Evolutionary conservation across 495 filamentous ascomycete genomes (phyloP).

Genomic region (Pyrenula massariospora): DNA sequence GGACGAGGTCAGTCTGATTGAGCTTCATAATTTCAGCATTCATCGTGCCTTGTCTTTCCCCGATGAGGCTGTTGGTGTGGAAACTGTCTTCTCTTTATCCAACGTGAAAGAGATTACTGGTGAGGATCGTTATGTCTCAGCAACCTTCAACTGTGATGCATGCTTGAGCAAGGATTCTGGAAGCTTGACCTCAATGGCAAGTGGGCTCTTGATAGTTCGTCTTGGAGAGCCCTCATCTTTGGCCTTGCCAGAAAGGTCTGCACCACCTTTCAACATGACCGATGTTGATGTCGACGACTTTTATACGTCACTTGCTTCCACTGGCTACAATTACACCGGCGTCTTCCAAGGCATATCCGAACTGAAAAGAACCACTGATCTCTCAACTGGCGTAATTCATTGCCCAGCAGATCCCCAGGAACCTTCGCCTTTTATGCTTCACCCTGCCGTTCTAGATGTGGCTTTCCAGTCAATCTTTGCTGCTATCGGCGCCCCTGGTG

Average conservation of each 20-base stretch:
- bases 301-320: slow-evolving; percentile 29
- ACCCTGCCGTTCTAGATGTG: slow-evolving; percentile 8
- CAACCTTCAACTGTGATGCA: slow-evolving; percentile 1
- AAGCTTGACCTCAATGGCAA: neutral
- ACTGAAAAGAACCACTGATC: slow-evolving; percentile 11
- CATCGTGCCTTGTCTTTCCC: slow-evolving; percentile 35
- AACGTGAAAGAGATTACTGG: slow-evolving; percentile 19
- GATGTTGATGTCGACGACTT: slow-evolving; percentile 16
- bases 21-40: slow-evolving; percentile 20
- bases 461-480: slow-evolving; percentile 1
- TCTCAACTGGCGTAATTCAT: slow-evolving; percentile 11
- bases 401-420: neutral
- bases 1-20: slow-evolving; percentile 5
- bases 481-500: slow-evolving; percentile 10
- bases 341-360: slow-evolving; percentile 23
- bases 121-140: slow-evolving; percentile 8
- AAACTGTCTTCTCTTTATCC: slow-evolving; percentile 24
- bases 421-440: slow-evolving; percentile 1
- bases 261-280: neutral
- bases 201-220: neutral
- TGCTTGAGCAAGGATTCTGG: neutral
- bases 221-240: neutral
- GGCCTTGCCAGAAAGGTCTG: neutral
- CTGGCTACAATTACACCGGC: slow-evolving; percentile 27
- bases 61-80: slow-evolving; percentile 20